Evolutionary conservation across 345 rosid species (phyloP), one percentile per base, ranked within the genome.

Genomic region (Pistacia vera): DNA sequence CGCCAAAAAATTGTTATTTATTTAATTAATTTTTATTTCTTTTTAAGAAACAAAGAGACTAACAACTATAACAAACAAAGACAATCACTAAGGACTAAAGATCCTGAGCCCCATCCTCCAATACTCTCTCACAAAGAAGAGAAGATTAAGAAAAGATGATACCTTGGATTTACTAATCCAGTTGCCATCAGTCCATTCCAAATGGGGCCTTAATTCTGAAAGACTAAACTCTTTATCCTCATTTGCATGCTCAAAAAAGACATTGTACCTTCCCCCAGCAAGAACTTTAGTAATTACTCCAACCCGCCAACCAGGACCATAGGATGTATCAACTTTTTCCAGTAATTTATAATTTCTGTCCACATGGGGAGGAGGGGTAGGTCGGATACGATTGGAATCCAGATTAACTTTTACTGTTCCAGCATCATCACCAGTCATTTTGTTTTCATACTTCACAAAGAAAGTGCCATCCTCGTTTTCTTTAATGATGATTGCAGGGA

Each of bases 161-260:
- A 92, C 94, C 92, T 86, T 76, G 44, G 84, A 83, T 81, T 80
- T 41, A 49, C 66, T 60, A 65, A 75, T 59, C 97, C 95, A 88
- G 33, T 67, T 73, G 38, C 93, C 89, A 83, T 87, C 81, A 68
- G 68, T 72, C 93, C 95, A 89, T 70, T 84, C 87, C 63, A 77
- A 65, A 41, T 82, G 83, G 64, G 95, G 97, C 83, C 97, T 86
- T 66, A 92, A 54, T 51, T 85, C 82, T 1, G 80, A 73, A 33
- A 30, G 77, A 64, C 68, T 14, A 49, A 88, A 72, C 52, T 85
- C 89, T 61, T 63, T 72, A 59, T 65, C 79, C 86, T 77, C 80
- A 68, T 83, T 86, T 55, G 60, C 87, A 75, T 78, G 69, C 74
- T 86, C 88, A 59, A 89, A 81, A 54, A 41, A 67, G 65, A 92